These are phyloP conservation scores for Globisporangium cederbergense DNA, from an alignment of 352 stramenopile species.

Conservation along the genomic window DNA sequence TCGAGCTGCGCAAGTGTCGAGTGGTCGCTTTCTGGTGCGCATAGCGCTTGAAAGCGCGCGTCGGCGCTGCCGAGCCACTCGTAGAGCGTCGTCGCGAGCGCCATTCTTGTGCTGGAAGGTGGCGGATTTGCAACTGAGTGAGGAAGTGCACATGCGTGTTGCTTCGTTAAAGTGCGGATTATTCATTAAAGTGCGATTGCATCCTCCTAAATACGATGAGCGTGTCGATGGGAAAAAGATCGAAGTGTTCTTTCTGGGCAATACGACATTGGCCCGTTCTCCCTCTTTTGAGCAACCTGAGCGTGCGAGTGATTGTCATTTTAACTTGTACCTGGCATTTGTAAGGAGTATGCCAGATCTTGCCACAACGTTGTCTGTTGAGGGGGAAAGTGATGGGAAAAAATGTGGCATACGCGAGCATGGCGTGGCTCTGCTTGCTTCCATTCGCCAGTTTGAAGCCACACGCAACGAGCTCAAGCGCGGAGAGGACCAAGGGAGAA, in stretches of 20 bases:
- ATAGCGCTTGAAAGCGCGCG: slow-evolving; percentile 12
- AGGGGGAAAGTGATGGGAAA: background rate
- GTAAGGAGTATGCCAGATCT: slow-evolving; percentile 3
- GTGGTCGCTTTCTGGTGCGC: background rate
- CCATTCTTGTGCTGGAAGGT: background rate
- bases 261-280: background rate
- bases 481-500: slow-evolving; percentile 1
- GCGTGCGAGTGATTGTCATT: background rate
- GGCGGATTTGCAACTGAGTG: background rate
- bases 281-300: background rate
- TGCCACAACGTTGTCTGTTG: background rate
- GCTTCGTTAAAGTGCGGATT: no score
- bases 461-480: background rate
- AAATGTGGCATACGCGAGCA: background rate
- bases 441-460: slow-evolving; percentile 4
- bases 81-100: slow-evolving; percentile 7
- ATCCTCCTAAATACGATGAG: background rate
- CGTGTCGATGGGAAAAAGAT: background rate
- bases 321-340: background rate
- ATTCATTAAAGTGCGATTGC: background rate
- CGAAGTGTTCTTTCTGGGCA: background rate
- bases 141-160: background rate
- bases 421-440: background rate
- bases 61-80: slow-evolving; percentile 13
- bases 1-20: slow-evolving; percentile 4